Base-by-base conservation (phyloP, 352 stramenopile species). In the Blastocystis sp. region DNA sequence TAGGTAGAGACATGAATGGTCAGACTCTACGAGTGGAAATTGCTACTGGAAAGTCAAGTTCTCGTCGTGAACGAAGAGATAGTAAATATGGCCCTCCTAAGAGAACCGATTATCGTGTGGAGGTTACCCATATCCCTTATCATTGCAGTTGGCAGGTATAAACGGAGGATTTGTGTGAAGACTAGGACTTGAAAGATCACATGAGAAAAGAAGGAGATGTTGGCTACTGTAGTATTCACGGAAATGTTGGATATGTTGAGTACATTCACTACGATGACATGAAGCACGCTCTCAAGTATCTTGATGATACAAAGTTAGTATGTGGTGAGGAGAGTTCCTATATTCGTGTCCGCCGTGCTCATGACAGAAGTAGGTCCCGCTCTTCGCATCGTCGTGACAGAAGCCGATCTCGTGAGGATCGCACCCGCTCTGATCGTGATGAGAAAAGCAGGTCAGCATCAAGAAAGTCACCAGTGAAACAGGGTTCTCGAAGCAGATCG, bases 91-190 rank as follows among this genome's bases (percentile, higher is more conserved):
- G 51, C 62, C 70, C 44, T 81, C 70, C 51, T 15, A 33, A 17
- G 24, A 51, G 48, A 42, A 44, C 44, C 15, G 48, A 64, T 27
- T 81, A 81, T 40, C 44, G 70, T 40, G 3, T 81, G 22, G 70
- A 81, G 40, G 70, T 81, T 17, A 60, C 44, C 3, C 70, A 81
- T 37, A 51, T 81, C 24, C 70, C 70, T 33, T 81, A 81, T 42
- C 70, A 37, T n/a, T 81, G 70, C 70, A 81, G 70, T 81, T 81
- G 70, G 70, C 70, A 81, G 70, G 70, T 81, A 48, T 81, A 27
- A 17, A 27, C 0, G 4, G 5, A 24, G 19, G 22, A 17, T 3
- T 27, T 19, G 4, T 9, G 0, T 81, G 42, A 81, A n/a, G 24
- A 19, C 13, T 64, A 81, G 70, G 70, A 81, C 48, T 42, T 81